These are phyloP conservation scores for Spathaspora passalidarum DNA, from an alignment of 805 yeast genomes.

Conservation along the genomic window DNA sequence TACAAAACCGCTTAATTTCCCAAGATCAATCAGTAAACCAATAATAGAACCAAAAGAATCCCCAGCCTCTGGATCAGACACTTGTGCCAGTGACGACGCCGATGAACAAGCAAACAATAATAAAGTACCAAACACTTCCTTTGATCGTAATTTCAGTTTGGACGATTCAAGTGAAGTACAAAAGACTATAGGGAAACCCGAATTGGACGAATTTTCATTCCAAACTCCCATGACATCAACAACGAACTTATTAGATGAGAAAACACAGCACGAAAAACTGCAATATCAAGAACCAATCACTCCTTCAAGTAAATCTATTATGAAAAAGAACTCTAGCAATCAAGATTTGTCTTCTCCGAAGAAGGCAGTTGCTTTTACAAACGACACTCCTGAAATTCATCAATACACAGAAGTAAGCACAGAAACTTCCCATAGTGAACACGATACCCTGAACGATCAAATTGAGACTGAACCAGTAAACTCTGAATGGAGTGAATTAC, in stretches of 20 bases:
- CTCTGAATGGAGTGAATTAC: constrained; percentile 21
- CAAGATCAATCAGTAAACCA: constrained; percentile 11
- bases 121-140: constrained; percentile 7
- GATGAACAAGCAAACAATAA: constrained; percentile 7
- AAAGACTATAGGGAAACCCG: constrained; percentile 11
- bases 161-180: constrained; percentile 12
- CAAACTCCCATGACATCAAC: constrained; percentile 22
- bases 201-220: constrained; percentile 25
- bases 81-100: constrained; percentile 38
- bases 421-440: background rate
- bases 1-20: constrained; percentile 31
- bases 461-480: constrained; percentile 9
- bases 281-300: constrained; percentile 6
- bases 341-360: constrained; percentile 27
- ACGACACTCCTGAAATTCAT: constrained; percentile 28
- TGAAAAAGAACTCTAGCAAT: constrained; percentile 23
- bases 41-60: constrained; percentile 22
- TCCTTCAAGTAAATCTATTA: constrained; percentile 39
- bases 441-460: background rate
- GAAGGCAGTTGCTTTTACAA: constrained; percentile 36
- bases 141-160: constrained; percentile 21
- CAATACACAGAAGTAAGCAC: constrained; percentile 17
- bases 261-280: background rate
- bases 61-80: constrained; percentile 36
- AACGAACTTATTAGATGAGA: constrained; percentile 7